Conservation (phyloP, 2,329 filamentous ascomycete species). For the Clarireedia homoeocarpa region DNA sequence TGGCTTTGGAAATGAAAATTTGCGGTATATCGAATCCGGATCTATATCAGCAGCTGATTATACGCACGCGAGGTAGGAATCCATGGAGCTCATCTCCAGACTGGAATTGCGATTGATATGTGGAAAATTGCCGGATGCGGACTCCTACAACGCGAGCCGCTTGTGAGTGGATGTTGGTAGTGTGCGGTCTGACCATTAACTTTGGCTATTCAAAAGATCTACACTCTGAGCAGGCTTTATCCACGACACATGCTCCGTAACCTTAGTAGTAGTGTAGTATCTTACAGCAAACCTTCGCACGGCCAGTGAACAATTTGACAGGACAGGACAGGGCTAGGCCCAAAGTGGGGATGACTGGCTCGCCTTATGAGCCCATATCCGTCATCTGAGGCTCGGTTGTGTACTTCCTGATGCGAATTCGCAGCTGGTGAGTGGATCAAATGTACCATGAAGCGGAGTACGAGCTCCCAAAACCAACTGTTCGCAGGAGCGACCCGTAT, state of each 20-base stretch:
- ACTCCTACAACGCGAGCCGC: not conserved
- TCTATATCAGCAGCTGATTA: not conserved
- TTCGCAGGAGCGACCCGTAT: no score
- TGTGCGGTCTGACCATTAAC: not conserved
- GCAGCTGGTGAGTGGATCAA: not conserved
- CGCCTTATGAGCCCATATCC: constrained; percentile 1
- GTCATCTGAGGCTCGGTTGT: not conserved
- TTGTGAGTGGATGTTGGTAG: not conserved
- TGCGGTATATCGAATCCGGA: constrained; percentile 1
- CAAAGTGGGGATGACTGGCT: constrained; percentile 1
- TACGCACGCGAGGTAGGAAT: not conserved
- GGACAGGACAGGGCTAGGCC: not conserved
- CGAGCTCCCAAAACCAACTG: no score
- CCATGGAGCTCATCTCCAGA: not conserved
- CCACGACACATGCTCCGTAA: not conserved
- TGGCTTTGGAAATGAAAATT: not conserved
- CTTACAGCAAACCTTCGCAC: not conserved
- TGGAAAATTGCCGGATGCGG: not conserved
- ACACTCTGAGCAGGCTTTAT: not conserved
- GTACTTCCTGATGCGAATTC: not conserved
- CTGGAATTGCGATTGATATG: not conserved
- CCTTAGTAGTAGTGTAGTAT: no score
- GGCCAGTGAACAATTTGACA: constrained; percentile 1
- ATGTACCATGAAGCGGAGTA: not conserved
- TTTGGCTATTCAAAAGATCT: not conserved